Conservation (phyloP, 2,329 filamentous ascomycete species). For the Fusarium aywerte region DNA sequence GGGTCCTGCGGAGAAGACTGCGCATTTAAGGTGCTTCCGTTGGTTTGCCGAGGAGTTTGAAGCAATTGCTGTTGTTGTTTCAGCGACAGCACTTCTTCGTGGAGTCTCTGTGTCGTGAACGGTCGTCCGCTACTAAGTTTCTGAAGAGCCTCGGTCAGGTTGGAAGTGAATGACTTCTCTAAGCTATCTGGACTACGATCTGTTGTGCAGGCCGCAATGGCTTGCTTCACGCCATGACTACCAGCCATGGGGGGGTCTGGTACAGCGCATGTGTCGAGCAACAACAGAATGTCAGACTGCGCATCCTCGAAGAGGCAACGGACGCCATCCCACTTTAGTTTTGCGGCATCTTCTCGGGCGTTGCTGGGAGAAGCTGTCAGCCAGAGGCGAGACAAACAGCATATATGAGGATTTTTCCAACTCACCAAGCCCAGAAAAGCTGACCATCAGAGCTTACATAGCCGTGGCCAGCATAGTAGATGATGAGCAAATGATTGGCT, state of each 20-base stretch:
- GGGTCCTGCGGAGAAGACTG: slow-evolving; percentile 55
- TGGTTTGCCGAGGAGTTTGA: slow-evolving; percentile 57
- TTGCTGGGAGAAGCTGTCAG: slow-evolving; percentile 61
- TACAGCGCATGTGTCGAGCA: slow-evolving; percentile 71
- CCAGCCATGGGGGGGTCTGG: slow-evolving; percentile 62
- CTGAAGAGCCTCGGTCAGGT: slow-evolving; percentile 64
- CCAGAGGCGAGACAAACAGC: slow-evolving; percentile 50
- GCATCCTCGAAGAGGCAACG: slow-evolving; percentile 71
- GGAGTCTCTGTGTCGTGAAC: slow-evolving; percentile 66
- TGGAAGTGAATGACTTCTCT: slow-evolving; percentile 69
- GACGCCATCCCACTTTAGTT: slow-evolving; percentile 72
- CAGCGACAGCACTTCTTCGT: slow-evolving; percentile 64
- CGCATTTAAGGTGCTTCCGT: slow-evolving; percentile 56
- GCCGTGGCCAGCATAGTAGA: slow-evolving; percentile 73
- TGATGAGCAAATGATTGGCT: slow-evolving; percentile 69
- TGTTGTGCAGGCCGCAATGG: slow-evolving; percentile 68
- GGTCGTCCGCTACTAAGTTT: slow-evolving; percentile 64
- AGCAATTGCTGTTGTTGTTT: slow-evolving; percentile 58
- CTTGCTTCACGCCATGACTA: slow-evolving; percentile 69
- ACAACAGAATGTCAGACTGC: slow-evolving; percentile 69
- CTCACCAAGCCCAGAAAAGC: slow-evolving; percentile 75
- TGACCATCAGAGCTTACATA: slow-evolving; percentile 69
- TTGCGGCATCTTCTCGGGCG: slow-evolving; percentile 66
- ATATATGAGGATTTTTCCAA: slow-evolving; percentile 42
- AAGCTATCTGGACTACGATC: slow-evolving; percentile 60